A percentile compares a stretch with the other conserved stretches of the same genome.
These are phyloP conservation scores for Vigna unguiculata DNA, from an alignment of 306 rosid genomes.

Conservation along the genomic window DNA sequence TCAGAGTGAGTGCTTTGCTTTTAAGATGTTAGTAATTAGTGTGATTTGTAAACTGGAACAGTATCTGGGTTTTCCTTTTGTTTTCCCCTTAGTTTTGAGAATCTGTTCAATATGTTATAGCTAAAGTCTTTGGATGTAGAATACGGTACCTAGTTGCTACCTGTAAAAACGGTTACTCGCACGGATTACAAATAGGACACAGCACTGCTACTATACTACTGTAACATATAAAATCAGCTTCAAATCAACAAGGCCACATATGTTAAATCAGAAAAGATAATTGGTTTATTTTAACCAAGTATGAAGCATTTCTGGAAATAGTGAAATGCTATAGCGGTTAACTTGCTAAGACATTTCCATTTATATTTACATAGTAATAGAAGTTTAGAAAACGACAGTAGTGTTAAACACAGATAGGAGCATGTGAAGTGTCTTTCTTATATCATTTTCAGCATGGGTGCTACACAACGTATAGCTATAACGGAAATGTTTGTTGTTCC, in stretches of 20 bases:
- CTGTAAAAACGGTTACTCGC: background rate
- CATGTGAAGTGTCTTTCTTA: background rate
- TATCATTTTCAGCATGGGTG: background rate
- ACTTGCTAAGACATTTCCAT: background rate
- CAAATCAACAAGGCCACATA: background rate
- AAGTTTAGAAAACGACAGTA: no score
- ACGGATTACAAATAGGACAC: slow-evolving; percentile 2
- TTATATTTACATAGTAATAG: background rate
- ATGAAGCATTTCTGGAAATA: background rate
- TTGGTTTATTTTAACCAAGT: background rate
- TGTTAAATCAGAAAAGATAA: background rate
- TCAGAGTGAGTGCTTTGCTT: slow-evolving; percentile 65
- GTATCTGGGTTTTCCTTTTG: background rate
- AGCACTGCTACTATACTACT: background rate
- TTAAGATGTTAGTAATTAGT: background rate
- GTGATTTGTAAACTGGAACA: background rate
- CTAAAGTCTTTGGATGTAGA: background rate
- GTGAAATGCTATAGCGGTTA: background rate
- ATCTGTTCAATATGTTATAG: background rate
- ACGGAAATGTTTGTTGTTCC: background rate
- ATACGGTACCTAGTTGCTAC: background rate
- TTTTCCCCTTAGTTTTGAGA: background rate
- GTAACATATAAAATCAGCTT: background rate
- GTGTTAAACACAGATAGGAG: background rate
- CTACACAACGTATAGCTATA: background rate